Evolutionary conservation across 2,329 filamentous ascomycete species (phyloP).

Genomic region (Huntiella bhutanensis): DNA sequence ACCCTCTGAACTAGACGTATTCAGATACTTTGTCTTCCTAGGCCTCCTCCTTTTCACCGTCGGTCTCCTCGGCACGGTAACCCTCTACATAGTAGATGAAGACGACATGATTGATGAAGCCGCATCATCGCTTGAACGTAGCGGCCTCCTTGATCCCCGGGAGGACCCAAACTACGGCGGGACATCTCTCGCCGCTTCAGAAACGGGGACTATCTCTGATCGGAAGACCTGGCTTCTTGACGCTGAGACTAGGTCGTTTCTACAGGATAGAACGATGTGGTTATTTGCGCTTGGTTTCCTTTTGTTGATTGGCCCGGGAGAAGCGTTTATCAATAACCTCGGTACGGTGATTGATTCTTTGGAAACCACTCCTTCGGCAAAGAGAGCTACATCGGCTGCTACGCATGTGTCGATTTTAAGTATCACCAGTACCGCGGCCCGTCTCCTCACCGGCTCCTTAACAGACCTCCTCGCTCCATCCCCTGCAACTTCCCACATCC

Average conservation of each 20-base stretch:
- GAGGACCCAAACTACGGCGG: slow-evolving; percentile 40
- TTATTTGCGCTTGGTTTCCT: slow-evolving; percentile 80
- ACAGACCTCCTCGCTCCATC: slow-evolving; percentile 69
- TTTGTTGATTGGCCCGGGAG: slow-evolving; percentile 82
- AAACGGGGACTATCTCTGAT: neutral
- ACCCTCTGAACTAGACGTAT: slow-evolving; percentile 48
- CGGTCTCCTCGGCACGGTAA: slow-evolving; percentile 55
- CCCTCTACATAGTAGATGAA: slow-evolving; percentile 63
- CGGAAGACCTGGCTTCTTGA: slow-evolving; percentile 74
- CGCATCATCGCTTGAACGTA: slow-evolving; percentile 77
- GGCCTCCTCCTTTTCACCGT: slow-evolving; percentile 49
- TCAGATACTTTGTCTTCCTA: slow-evolving; percentile 75
- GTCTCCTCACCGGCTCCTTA: slow-evolving; percentile 72
- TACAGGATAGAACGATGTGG: slow-evolving; percentile 90
- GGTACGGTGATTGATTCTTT: slow-evolving; percentile 84
- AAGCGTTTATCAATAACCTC: slow-evolving; percentile 94
- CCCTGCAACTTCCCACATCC: slow-evolving; percentile 39
- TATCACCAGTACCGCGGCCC: slow-evolving; percentile 73
- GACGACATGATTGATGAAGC: slow-evolving; percentile 77
- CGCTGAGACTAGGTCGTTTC: slow-evolving; percentile 69
- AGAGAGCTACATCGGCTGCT: slow-evolving; percentile 39
- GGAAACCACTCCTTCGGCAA: slow-evolving; percentile 15
- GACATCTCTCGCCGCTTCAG: slow-evolving; percentile 15
- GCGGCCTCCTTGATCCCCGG: slow-evolving; percentile 53
- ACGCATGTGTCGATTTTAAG: slow-evolving; percentile 90